These are phyloP conservation scores for Hanseniaspora nectarophila DNA, from an alignment of 805 yeast species.

Conservation along the genomic window DNA sequence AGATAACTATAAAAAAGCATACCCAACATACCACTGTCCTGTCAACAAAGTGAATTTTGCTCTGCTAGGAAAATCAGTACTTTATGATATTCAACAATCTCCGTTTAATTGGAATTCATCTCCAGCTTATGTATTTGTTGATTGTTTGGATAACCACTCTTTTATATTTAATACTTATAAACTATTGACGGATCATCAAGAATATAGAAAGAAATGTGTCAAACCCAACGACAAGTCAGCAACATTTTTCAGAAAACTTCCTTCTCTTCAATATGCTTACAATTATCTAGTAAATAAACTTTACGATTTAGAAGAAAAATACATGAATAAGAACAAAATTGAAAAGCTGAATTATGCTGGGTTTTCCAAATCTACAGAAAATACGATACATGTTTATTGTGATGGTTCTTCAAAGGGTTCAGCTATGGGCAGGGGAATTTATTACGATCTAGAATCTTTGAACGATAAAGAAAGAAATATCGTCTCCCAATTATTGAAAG, in stretches of 20 bases:
- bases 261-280: conserved; percentile 28
- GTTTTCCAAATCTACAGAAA: neutral
- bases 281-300: conserved; percentile 17
- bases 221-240: conserved; percentile 39
- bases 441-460: conserved; percentile 42
- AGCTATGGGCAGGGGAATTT: conserved; percentile 70
- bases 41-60: neutral
- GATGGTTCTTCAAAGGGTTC: conserved; percentile 70
- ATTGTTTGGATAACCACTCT: neutral
- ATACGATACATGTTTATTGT: conserved; percentile 37
- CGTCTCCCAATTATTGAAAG: conserved; percentile 7
- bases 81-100: neutral
- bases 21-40: neutral
- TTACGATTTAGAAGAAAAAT: conserved; percentile 18
- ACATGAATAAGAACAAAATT: neutral
- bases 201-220: conserved; percentile 24
- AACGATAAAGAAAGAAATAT: conserved; percentile 29
- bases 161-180: neutral
- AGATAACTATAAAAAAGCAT: neutral
- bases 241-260: conserved; percentile 18
- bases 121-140: neutral
- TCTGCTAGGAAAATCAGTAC: neutral
- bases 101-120: neutral
- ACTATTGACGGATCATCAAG: neutral
- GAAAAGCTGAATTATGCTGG: conserved; percentile 10